phyloP scores from a whole-genome alignment of 768 basidiomycete genomes.

The Termitomyces sp. region DNA sequence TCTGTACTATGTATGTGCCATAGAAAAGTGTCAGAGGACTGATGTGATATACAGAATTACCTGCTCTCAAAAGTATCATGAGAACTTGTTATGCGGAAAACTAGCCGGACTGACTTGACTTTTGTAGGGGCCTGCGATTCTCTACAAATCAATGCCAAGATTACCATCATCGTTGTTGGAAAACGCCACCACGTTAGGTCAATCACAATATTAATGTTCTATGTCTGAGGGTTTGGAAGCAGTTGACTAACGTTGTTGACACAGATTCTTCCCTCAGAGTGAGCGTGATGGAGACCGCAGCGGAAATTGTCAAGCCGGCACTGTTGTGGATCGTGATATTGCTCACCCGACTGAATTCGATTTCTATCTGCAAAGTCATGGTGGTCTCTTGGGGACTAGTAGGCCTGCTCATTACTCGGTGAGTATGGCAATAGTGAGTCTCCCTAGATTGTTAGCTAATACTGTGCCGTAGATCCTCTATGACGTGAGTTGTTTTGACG shows the following conservation, averaged over 20 bases:
- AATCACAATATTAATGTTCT: background rate
- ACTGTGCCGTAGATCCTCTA: conserved; percentile 30
- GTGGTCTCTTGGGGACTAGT: conserved; percentile 74
- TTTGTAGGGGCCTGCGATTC: conserved; percentile 50
- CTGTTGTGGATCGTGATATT: conserved; percentile 71
- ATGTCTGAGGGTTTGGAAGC: conserved; percentile 7
- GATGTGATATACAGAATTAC: conserved; percentile 37
- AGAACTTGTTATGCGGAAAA: background rate
- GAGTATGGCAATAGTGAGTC: conserved; percentile 13
- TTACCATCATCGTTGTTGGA: conserved; percentile 69
- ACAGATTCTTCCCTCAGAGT: conserved; percentile 32
- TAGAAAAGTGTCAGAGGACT: background rate
- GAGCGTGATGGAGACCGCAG: conserved; percentile 56
- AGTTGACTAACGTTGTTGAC: background rate
- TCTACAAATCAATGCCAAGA: conserved; percentile 48
- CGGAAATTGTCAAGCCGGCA: conserved; percentile 75
- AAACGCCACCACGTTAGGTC: conserved; percentile 56
- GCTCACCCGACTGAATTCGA: conserved; percentile 74
- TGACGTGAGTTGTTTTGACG: conserved; percentile 32
- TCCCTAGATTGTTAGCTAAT: background rate
- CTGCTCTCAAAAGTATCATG: conserved; percentile 42
- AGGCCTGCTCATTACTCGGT: conserved; percentile 45
- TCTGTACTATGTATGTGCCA: conserved; percentile 21
- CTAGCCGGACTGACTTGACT: conserved; percentile 1
- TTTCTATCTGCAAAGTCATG: conserved; percentile 78